Evolutionary conservation across 2,329 filamentous ascomycete genomes (phyloP).

Genomic region (Fusarium cyanostomum): DNA sequence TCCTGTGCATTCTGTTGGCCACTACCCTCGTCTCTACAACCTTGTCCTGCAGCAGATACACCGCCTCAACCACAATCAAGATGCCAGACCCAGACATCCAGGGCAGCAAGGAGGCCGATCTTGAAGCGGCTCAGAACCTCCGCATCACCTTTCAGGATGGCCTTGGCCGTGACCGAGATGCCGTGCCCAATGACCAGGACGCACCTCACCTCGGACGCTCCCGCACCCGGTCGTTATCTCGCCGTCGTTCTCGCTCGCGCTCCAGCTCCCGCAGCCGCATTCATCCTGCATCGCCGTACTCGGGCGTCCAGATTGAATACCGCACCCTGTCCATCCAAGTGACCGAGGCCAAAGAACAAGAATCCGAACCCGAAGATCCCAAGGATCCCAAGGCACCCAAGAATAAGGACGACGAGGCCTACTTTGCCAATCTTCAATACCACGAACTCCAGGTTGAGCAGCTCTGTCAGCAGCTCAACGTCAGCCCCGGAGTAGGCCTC

Average conservation of each 20-base stretch:
- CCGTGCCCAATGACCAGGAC: constrained; percentile 5
- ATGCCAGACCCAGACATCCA: constrained; percentile 36
- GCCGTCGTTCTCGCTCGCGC: constrained; percentile 34
- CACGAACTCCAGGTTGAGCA: constrained; percentile 49
- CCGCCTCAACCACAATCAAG: not conserved
- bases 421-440: constrained; percentile 53
- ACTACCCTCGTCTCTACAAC: not conserved
- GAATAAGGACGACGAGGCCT: constrained; percentile 52
- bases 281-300: constrained; percentile 47
- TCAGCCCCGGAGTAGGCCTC: constrained; percentile 48
- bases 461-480: constrained; percentile 53
- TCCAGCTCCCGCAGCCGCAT: constrained; percentile 40
- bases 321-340: constrained; percentile 54
- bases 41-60: not conserved
- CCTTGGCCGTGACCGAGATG: constrained; percentile 8
- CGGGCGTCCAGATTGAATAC: constrained; percentile 52
- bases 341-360: constrained; percentile 48
- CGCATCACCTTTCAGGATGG: constrained; percentile 36
- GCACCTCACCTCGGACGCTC: constrained; percentile 14
- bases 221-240: constrained; percentile 26
- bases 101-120: constrained; percentile 24
- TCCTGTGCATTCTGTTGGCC: not conserved
- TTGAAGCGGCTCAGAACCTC: constrained; percentile 24
- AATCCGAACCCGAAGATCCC: constrained; percentile 19
- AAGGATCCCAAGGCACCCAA: constrained; percentile 40